Evolutionary conservation across 2,329 filamentous ascomycete species (phyloP), one percentile per base, ranked within the genome.

Genomic region (Aureobasidium pullulans): DNA sequence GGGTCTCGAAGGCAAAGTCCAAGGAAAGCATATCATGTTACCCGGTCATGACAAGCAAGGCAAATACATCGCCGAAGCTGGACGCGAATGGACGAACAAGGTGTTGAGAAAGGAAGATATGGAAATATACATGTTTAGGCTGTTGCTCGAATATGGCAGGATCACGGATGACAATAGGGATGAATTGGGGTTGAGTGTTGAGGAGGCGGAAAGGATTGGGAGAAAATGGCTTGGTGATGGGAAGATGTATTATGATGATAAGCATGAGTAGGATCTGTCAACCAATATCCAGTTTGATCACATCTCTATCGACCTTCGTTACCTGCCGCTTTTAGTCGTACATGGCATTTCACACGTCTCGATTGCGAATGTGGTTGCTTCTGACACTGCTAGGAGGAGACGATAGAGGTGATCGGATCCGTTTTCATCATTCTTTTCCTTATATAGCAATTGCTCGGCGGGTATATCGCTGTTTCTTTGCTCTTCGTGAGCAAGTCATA

Each of bases 111-210:
- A 81, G 66, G 86, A 87, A 69, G 90, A 94, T 67, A 89, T 88
- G 82, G 87, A 91, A 71, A 81, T 90, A 9, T 94, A 94, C 67
- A 78, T 93, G 66, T 94, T 92, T 68, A 76, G 89, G 48, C 70
- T 94, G 61, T 72, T 94, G 65, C 73, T 94, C 19, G 89, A 94
- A 75, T 94, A 88, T 86, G 88, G 81, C 2, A 75, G 88, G 62
- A 68, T 91, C 46, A 80, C 86, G 23, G 82, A 88, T 71, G 86
- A 90, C 66, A 67, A 67, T 58, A 73, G 80, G 65, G 79, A 81
- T 66, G 68, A 73, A 48, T 67, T 83, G 59, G 72, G 70, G 29
- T 71, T 69, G 49, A 29, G 42, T 32, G 19, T 62, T 37, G 50
- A 48, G 9, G 61, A 64, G 50, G 61, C 61, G 23, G 57, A 47